A percentile compares a stretch with the other conserved stretches of the same genome.
Evolutionary conservation across 2,329 filamentous ascomycete species (phyloP).

Genomic region (Microsporum audouinii): DNA sequence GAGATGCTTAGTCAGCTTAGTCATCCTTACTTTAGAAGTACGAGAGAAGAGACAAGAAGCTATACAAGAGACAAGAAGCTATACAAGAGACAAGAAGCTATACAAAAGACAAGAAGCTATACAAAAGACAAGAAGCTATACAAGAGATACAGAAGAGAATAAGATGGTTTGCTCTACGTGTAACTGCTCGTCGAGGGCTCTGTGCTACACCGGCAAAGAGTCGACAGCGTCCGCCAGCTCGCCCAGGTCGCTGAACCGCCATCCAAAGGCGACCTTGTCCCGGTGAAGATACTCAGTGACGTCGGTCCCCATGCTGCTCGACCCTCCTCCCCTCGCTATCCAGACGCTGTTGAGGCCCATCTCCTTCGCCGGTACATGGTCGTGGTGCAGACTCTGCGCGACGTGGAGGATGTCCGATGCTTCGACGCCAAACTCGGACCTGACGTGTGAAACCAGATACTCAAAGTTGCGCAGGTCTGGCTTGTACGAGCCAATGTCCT

Average conservation of each 20-base stretch:
- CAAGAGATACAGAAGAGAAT: neutral
- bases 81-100: neutral
- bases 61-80: too few relatives aligned
- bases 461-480: constrained; percentile 54
- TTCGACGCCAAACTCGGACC: constrained; percentile 45
- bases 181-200: neutral
- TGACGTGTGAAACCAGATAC: constrained; percentile 48
- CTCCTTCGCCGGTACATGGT: constrained; percentile 54
- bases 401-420: constrained; percentile 53
- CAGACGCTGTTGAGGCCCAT: constrained; percentile 52
- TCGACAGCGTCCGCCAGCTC: constrained; percentile 48
- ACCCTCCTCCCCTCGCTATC: constrained; percentile 46
- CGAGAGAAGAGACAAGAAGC: too few relatives aligned
- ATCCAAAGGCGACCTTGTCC: constrained; percentile 36
- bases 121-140: too few relatives aligned
- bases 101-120: too few relatives aligned
- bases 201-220: neutral
- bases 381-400: constrained; percentile 55
- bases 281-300: constrained; percentile 26
- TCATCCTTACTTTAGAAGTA: neutral
- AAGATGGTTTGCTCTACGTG: neutral
- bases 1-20: neutral
- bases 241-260: constrained; percentile 47
- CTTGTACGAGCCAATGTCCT: constrained; percentile 63
- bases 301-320: constrained; percentile 33